A percentile compares a stretch with the other conserved stretches of the same genome.
Evolutionary conservation across 352 stramenopile genomes (phyloP).

Genomic region (Blastocystis sp.): DNA sequence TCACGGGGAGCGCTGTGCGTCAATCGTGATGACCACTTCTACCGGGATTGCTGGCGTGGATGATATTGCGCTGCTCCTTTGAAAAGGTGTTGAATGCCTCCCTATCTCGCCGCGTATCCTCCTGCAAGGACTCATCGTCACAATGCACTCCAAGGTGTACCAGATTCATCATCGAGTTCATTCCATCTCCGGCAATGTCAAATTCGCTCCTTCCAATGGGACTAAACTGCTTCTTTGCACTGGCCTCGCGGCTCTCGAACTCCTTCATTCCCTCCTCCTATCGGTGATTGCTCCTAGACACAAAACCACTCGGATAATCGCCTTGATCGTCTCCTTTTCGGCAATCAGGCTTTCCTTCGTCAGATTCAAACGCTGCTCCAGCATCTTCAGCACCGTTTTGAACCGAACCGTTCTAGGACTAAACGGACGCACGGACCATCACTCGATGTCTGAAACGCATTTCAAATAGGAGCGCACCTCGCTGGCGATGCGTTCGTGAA

Average conservation of each 20-base stretch:
- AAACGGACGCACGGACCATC: not conserved
- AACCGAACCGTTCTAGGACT: constrained; percentile 17
- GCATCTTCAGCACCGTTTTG: constrained; percentile 48
- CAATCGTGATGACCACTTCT: not conserved
- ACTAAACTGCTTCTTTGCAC: too few species aligned
- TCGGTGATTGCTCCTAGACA: not conserved
- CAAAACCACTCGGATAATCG: constrained; percentile 58
- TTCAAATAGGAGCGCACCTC: constrained; percentile 36
- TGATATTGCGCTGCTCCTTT: not conserved
- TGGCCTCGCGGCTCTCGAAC: not conserved
- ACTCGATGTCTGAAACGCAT: constrained; percentile 10
- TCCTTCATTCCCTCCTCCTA: constrained; percentile 5
- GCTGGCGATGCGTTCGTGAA: not conserved
- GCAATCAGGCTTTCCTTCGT: not conserved
- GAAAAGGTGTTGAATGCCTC: not conserved
- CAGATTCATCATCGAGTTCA: not conserved
- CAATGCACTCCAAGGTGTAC: not conserved
- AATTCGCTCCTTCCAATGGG: not conserved
- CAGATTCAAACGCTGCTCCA: constrained; percentile 36
- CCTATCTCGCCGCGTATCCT: not conserved
- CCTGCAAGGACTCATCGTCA: not conserved
- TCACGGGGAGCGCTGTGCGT: not conserved
- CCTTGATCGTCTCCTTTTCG: constrained; percentile 46
- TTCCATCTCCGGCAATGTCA: not conserved
- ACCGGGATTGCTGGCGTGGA: constrained; percentile 18